These are phyloP conservation scores for Artemisia argyi DNA, from an alignment of 129 eudicot genomes.

Conservation along the genomic window DNA sequence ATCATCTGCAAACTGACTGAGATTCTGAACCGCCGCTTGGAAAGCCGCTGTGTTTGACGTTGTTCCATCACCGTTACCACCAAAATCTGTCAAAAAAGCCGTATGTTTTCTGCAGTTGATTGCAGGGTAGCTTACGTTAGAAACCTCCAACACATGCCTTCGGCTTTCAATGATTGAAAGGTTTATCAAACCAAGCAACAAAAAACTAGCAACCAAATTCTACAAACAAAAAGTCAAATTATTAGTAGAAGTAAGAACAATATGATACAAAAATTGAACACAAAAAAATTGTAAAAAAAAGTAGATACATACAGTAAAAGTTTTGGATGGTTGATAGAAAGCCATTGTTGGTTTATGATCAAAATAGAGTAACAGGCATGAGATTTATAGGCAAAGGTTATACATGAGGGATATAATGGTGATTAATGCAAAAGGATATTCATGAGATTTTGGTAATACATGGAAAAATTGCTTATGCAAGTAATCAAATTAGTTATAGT, in stretches of 20 bases:
- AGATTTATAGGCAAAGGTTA: slow-evolving; percentile 30
- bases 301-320: slow-evolving; percentile 17
- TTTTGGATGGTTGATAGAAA: slow-evolving; percentile 15
- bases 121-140: slow-evolving; percentile 32
- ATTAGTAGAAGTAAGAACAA: not conserved
- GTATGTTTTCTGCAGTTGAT: slow-evolving; percentile 62
- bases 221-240: slow-evolving; percentile 5
- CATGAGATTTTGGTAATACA: not conserved
- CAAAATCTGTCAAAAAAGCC: slow-evolving; percentile 66
- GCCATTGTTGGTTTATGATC: slow-evolving; percentile 18
- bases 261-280: not conserved
- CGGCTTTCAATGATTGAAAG: slow-evolving; percentile 36
- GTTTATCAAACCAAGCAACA: slow-evolving; percentile 19
- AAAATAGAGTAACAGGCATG: not conserved
- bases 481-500: too few relatives aligned
- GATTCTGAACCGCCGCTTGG: slow-evolving; percentile 45
- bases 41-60: slow-evolving; percentile 69
- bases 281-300: not conserved
- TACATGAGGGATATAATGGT: not conserved
- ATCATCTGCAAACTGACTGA: slow-evolving; percentile 48
- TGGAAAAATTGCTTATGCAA: too few relatives aligned
- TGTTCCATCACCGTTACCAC: slow-evolving; percentile 68
- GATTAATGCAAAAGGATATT: not conserved
- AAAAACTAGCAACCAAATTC: slow-evolving; percentile 18
- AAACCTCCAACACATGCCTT: not conserved